These are phyloP conservation scores for Colletotrichum phormii DNA, from an alignment of 2,329 filamentous ascomycete genomes.

Conservation along the genomic window DNA sequence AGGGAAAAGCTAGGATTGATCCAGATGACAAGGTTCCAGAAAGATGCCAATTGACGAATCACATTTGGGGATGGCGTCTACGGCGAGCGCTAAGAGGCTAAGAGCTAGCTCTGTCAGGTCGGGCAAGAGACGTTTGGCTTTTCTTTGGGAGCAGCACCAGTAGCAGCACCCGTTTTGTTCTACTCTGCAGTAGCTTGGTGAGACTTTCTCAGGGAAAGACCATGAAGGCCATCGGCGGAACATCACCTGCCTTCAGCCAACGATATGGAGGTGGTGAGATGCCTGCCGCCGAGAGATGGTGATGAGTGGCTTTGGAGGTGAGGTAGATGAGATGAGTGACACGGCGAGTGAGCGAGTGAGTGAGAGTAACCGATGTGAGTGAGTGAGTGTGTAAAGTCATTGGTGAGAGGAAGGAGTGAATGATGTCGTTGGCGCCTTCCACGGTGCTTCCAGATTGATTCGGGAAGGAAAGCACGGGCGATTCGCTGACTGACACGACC, in stretches of 20 bases:
- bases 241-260: neutral
- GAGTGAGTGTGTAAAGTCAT: neutral
- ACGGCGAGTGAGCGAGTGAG: neutral
- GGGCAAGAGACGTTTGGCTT: constrained; percentile 2
- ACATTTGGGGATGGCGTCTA: constrained; percentile 13
- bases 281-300: neutral
- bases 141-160: neutral
- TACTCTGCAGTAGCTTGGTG: constrained; percentile 3
- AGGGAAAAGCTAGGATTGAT: neutral
- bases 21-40: constrained; percentile 25
- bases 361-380: neutral
- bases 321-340: neutral
- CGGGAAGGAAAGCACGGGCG: constrained; percentile 24
- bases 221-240: neutral
- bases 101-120: neutral
- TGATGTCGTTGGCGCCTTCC: constrained; percentile 4
- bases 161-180: neutral
- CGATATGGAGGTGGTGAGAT: neutral
- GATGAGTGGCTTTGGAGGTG: neutral
- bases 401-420: neutral
- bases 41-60: constrained; percentile 33
- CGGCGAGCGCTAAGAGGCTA: constrained; percentile 14
- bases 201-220: neutral
- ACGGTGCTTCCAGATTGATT: constrained; percentile 8
- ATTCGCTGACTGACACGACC: constrained; percentile 12